Conservation (phyloP, 441 rosid species). For the Biscutella auriculata region DNA sequence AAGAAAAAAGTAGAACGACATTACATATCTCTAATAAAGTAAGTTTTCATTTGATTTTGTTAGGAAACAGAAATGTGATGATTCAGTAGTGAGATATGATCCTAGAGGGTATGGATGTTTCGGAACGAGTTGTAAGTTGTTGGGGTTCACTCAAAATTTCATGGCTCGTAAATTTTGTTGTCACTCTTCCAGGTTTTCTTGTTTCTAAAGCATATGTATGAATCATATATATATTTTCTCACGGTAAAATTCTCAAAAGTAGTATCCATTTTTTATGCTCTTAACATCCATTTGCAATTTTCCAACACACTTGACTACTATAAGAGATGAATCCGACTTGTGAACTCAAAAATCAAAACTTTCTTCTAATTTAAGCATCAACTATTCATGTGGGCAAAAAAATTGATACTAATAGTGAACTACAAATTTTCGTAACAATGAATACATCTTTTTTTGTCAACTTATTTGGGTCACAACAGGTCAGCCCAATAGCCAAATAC, state of each 20-base stretch:
- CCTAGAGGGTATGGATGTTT: not conserved
- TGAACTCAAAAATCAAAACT: too few relatives aligned
- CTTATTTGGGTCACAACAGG: too few relatives aligned
- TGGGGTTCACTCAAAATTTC: slow-evolving; percentile 4
- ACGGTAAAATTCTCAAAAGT: not conserved
- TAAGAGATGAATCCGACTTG: too few relatives aligned
- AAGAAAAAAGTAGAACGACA: too few relatives aligned
- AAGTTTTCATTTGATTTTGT: not conserved
- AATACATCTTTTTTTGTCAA: too few relatives aligned
- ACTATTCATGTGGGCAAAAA: too few relatives aligned
- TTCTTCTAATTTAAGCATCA: too few relatives aligned
- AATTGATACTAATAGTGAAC: too few relatives aligned
- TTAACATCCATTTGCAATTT: not conserved
- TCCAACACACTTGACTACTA: too few relatives aligned
- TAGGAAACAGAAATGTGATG: not conserved
- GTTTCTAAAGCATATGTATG: not conserved
- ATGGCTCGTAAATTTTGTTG: not conserved
- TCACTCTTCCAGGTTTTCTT: not conserved
- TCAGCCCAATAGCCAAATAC: too few relatives aligned
- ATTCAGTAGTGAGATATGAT: not conserved
- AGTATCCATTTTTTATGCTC: not conserved
- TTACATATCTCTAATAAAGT: too few relatives aligned
- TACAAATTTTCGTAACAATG: too few relatives aligned
- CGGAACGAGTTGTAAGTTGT: not conserved
- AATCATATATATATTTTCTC: not conserved